Base-by-base conservation (phyloP, 1,284 basidiomycete species). In the Tilletiaria anomala region DNA sequence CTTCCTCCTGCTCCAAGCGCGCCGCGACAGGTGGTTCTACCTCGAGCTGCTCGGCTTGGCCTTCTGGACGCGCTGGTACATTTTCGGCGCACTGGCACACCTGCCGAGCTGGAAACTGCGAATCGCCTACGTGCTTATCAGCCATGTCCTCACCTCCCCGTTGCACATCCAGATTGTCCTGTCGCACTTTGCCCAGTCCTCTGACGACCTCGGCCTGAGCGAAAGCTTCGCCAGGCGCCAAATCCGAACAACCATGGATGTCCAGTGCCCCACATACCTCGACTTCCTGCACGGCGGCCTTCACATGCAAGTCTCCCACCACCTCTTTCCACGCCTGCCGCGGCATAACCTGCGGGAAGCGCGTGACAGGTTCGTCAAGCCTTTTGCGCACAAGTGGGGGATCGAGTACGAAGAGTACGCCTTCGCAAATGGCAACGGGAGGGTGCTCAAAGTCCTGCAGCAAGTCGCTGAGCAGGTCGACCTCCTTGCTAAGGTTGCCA, bases 101-200 rank as follows among this genome's bases (percentile, higher is more conserved):
- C 78, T 79, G 47, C 82, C 81, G 10, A 72, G 73, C 15, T 83
- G 80, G 78, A 67, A 72, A 43, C 76, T 70, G 38, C 74, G 75
- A 2, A 61, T 87, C 40, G 69, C 70, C 29, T 91, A 82, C 68
- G 65, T 89, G 16, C 60, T 87, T 19, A 74, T 88, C 51, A 83
- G 80, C 63, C 81, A 89, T 65, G 71, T 79, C 21, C 76, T 78
- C 17, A 79, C 86, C 6, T 83, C 82, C 52, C 87, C 87, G 6
- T 69, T 91, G 37, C 84, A 88, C 58, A 74, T 88, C 40, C 85
- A 88, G 85, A 97, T 97, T 56, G 89, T 96, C 1, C 77, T 97
- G 17, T 96, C 89, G 3, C 91, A 97, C 71, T 97, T 93, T 70
- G 84, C 85, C 34, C 89, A 93, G 72, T 88, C 88, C 5, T 89